These are phyloP conservation scores for Suillus lakei DNA, from an alignment of 768 basidiomycete genomes.

Conservation along the genomic window DNA sequence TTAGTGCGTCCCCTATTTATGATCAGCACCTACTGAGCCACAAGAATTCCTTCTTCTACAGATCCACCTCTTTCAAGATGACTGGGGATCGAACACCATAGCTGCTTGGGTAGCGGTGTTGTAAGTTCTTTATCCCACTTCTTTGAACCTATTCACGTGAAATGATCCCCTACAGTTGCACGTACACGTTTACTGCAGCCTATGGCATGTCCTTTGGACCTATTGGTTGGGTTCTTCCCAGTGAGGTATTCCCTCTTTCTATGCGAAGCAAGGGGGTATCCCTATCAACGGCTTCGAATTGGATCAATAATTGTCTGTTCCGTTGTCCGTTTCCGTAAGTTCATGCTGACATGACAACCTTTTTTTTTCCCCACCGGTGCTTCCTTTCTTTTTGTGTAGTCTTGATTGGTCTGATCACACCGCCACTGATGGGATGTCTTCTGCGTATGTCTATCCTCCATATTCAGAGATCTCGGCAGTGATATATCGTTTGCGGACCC, in stretches of 20 bases:
- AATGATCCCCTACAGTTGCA: slow-evolving; percentile 44
- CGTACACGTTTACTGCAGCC: slow-evolving; percentile 77
- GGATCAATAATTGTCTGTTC: slow-evolving; percentile 77
- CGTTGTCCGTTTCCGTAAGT: background rate
- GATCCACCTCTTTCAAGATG: slow-evolving; percentile 52
- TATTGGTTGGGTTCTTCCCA: slow-evolving; percentile 83
- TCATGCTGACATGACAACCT: background rate
- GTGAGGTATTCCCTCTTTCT: slow-evolving; percentile 81
- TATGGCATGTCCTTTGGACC: slow-evolving; percentile 83
- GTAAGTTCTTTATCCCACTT: slow-evolving; percentile 41
- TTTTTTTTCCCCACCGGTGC: background rate
- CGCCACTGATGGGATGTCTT: slow-evolving; percentile 62
- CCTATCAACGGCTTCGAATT: slow-evolving; percentile 84
- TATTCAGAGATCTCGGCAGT: slow-evolving; percentile 2
- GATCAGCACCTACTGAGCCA: background rate
- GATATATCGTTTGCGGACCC: background rate
- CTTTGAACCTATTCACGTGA: background rate
- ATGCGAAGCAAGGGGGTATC: slow-evolving; percentile 84
- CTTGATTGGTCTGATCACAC: slow-evolving; percentile 75
- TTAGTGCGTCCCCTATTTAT: slow-evolving; percentile 46
- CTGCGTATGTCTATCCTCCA: slow-evolving; percentile 46
- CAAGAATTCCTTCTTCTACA: slow-evolving; percentile 19
- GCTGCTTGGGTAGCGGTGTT: slow-evolving; percentile 75
- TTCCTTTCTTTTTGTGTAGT: slow-evolving; percentile 44
- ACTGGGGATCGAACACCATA: slow-evolving; percentile 61